Evolutionary conservation across 352 stramenopile genomes (phyloP).

Genomic region (Paralagenidium karlingii): DNA sequence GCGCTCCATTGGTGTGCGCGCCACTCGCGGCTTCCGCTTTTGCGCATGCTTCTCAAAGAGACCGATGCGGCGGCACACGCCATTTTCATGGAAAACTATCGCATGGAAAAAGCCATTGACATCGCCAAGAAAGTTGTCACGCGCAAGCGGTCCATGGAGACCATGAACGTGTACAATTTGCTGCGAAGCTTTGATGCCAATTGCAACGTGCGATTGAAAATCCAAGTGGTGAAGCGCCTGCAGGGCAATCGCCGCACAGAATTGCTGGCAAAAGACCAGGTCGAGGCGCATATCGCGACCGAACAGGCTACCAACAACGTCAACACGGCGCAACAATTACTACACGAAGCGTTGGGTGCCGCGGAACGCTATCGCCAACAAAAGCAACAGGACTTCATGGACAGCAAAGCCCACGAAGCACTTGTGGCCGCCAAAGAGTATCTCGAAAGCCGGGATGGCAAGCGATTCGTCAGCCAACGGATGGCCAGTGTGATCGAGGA

Average conservation of each 20-base stretch:
- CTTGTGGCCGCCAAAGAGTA: conserved; percentile 18
- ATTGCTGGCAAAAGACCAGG: conserved; percentile 3
- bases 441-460: conserved; percentile 53
- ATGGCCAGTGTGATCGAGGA: conserved; percentile 19
- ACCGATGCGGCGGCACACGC: conserved; percentile 36
- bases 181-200: conserved; percentile 25
- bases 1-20: conserved; percentile 56
- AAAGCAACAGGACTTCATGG: conserved; percentile 19
- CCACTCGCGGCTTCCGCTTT: conserved; percentile 23
- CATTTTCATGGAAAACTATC: conserved; percentile 33
- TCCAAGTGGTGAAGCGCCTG: conserved; percentile 34
- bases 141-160: conserved; percentile 10
- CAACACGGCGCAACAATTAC: conserved; percentile 16
- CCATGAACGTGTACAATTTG: conserved; percentile 21
- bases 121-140: conserved; percentile 31
- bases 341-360: conserved; percentile 14
- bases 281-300: conserved; percentile 16
- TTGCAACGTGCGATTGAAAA: conserved; percentile 49
- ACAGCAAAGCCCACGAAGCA: conserved; percentile 6
- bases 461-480: conserved; percentile 46
- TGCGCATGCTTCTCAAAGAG: conserved; percentile 44
- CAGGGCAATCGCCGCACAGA: conserved; percentile 8
- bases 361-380: conserved; percentile 22
- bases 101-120: conserved; percentile 39
- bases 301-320: conserved; percentile 12